Base-by-base conservation (phyloP, 495 filamentous ascomycete genomes). In the Daldinia decipiens region DNA sequence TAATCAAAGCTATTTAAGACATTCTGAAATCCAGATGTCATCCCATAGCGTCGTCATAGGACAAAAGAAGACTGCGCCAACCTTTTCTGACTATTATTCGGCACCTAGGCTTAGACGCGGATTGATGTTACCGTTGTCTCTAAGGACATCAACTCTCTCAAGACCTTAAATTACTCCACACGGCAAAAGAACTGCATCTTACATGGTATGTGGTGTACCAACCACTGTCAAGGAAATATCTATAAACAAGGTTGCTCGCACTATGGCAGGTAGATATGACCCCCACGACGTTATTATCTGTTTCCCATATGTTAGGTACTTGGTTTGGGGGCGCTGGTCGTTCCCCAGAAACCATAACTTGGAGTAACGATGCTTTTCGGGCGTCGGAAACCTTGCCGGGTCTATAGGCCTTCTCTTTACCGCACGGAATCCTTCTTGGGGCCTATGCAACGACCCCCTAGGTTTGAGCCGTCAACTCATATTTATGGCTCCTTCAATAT, bases 21-120 rank as follows among this genome's bases (percentile, higher is more conserved):
- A 61, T 45, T 57, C 38, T 68, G 36, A 40, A 73, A 59, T 68
- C 36, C 31, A 50, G 55, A 73, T 50, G 62, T 73, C 61, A 58
- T 73, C 52, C 70, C 65, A 73, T 69, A 73, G 63, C 70, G 65
- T 73, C 70, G 70, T 73, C 70, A 73, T 73, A 73, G 70, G 65
- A 56, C 11, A 59, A 67, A 66, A 50, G 19, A 65, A 59, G 62
- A 43, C 61, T 73, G 58, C 57, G 51, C 57, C 70, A 69, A 64
- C 65, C 61, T 59, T 17, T 62, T 58, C 52, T 62, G 24, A 29
- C 53, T 60, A 55, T 53, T 38, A 47, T 69, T 68, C 70, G 70
- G 70, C 65, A 73, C 43, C 65, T 73, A 17, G 32, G 43, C 65
- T 38, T 39, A 57, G 50, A 65, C 45, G 50, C 19, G 61, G 61